Percentiles rank a stretch among this genome's conserved stretches.
Conservation (phyloP, 495 filamentous ascomycete species). For the Daldinia loculata region DNA sequence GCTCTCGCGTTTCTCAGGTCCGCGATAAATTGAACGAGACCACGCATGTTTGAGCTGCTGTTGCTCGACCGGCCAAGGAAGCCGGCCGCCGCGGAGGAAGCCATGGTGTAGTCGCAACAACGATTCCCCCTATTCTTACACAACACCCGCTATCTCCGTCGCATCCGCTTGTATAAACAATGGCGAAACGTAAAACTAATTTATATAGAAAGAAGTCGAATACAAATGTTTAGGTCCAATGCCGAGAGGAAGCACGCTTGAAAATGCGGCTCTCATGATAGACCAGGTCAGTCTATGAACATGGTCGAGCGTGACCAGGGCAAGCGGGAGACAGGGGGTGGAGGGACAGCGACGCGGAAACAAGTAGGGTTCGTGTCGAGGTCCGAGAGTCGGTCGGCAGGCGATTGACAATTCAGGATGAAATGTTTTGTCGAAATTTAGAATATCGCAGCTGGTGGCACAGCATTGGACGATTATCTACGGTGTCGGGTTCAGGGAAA, state of each 20-base stretch:
- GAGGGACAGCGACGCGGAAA: slow-evolving; percentile 13
- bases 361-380: slow-evolving; percentile 1
- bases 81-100: slow-evolving; percentile 62
- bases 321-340: slow-evolving; percentile 5
- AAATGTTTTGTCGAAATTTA: slow-evolving; percentile 13
- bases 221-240: slow-evolving; percentile 23
- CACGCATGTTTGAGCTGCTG: slow-evolving; percentile 76
- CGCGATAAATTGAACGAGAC: slow-evolving; percentile 97
- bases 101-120: slow-evolving; percentile 51
- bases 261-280: slow-evolving; percentile 47
- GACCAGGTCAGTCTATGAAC: slow-evolving; percentile 44
- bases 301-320: slow-evolving; percentile 39
- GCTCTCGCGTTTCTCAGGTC: slow-evolving; percentile 95
- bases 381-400: slow-evolving; percentile 1
- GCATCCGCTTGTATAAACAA: slow-evolving; percentile 28
- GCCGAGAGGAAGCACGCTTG: slow-evolving; percentile 44
- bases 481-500: slow-evolving; percentile 15
- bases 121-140: slow-evolving; percentile 38
- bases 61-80: slow-evolving; percentile 69
- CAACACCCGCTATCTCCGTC: slow-evolving; percentile 30
- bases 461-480: slow-evolving; percentile 23
- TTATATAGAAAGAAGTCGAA: slow-evolving; percentile 30
- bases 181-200: slow-evolving; percentile 13
- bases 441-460: slow-evolving; percentile 24
- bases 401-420: slow-evolving; percentile 6